phyloP scores from a whole-genome alignment of 805 yeast species.

The Citeromyces nyonsensis region DNA sequence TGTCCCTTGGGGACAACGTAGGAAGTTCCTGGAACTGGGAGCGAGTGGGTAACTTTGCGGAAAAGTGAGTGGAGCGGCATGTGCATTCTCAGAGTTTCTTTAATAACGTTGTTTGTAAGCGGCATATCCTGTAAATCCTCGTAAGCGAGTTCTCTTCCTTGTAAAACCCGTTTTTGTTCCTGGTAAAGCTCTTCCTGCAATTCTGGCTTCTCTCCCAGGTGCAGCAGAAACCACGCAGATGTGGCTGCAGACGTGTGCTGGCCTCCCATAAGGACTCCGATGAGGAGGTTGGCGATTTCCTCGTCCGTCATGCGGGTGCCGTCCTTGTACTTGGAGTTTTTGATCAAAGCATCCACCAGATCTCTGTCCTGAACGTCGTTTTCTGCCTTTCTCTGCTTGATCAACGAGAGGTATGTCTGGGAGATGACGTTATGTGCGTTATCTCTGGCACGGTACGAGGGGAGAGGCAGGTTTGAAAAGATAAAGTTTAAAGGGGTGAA shows the following conservation, averaged over 20 bases:
- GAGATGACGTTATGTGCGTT: constrained; percentile 75
- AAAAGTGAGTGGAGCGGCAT: constrained; percentile 93
- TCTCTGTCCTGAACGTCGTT: constrained; percentile 79
- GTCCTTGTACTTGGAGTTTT: constrained; percentile 75
- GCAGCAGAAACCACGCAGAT: constrained; percentile 87
- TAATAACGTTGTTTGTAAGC: constrained; percentile 66
- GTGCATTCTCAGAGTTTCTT: constrained; percentile 91
- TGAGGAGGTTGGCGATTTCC: constrained; percentile 84
- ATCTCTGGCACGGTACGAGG: constrained; percentile 67
- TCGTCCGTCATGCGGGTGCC: constrained; percentile 90
- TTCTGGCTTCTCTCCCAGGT: constrained; percentile 76
- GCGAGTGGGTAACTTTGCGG: constrained; percentile 71
- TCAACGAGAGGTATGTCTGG: constrained; percentile 65
- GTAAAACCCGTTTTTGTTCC: constrained; percentile 56
- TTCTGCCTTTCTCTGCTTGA: constrained; percentile 53
- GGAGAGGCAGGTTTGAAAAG: constrained; percentile 83
- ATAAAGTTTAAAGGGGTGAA: constrained; percentile 94
- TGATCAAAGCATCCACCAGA: constrained; percentile 77
- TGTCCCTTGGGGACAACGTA: constrained; percentile 83
- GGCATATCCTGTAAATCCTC: constrained; percentile 78
- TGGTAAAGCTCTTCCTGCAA: constrained; percentile 67
- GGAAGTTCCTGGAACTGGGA: constrained; percentile 64
- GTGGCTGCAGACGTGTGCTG: constrained; percentile 97
- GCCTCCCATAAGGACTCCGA: constrained; percentile 97
- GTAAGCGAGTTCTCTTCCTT: constrained; percentile 53